Conservation (phyloP, 352 stramenopile genomes). For the Phytophthora colocasiae region DNA sequence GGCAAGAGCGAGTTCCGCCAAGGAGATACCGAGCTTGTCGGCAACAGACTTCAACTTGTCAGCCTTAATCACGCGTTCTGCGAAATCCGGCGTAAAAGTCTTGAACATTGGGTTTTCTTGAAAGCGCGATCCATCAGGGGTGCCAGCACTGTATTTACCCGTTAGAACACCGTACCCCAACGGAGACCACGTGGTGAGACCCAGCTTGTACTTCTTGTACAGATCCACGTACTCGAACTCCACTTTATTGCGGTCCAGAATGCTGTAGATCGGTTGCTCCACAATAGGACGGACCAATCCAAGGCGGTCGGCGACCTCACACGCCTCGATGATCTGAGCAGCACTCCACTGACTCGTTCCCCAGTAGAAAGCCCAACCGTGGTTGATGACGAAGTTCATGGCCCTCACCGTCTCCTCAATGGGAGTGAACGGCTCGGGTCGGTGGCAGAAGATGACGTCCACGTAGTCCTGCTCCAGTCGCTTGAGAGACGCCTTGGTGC, state of each 20-base stretch:
- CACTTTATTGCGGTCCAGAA: conserved; percentile 48
- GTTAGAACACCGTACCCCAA: conserved; percentile 63
- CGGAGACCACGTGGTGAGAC: conserved; percentile 70
- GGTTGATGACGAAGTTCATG: conserved; percentile 39
- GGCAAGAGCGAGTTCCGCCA: conserved; percentile 56
- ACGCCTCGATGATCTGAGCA: conserved; percentile 53
- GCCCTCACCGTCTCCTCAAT: conserved; percentile 21
- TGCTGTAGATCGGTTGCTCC: conserved; percentile 60
- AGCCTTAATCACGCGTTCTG: conserved; percentile 27
- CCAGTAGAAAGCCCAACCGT: conserved; percentile 56
- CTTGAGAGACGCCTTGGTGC: conserved; percentile 44
- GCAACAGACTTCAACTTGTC: conserved; percentile 46
- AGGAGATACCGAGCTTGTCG: conserved; percentile 45
- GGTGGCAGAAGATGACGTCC: conserved; percentile 48
- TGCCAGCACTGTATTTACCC: conserved; percentile 65
- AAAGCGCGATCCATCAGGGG: no score
- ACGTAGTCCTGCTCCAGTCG: conserved; percentile 53
- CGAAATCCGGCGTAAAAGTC: conserved; percentile 15
- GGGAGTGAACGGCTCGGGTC: conserved; percentile 35
- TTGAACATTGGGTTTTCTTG: neutral
- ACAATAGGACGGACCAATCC: conserved; percentile 40
- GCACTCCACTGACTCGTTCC: conserved; percentile 54
- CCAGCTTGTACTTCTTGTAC: conserved; percentile 70
- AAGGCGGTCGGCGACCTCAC: conserved; percentile 46
- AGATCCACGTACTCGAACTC: conserved; percentile 25